Percentiles rank a stretch among this genome's conserved stretches.
Evolutionary conservation across 148 eudicot genomes (phyloP).

Genomic region (Rhododendron molle): DNA sequence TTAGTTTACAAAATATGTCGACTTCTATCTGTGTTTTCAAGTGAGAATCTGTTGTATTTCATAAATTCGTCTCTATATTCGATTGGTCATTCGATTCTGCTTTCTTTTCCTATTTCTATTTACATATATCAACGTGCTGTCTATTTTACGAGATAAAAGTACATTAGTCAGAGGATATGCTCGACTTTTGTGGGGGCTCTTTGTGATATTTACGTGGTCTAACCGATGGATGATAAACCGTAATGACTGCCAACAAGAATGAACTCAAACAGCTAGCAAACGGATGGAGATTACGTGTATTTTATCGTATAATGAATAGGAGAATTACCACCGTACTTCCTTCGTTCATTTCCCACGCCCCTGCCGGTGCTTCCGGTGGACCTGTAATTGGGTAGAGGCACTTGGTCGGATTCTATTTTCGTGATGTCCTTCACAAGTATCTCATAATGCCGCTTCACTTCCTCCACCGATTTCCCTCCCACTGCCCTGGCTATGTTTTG

Average conservation of each 20-base stretch:
- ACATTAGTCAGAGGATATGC: not conserved
- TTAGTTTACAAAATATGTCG: not conserved
- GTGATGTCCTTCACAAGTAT: constrained; percentile 34
- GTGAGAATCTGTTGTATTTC: not conserved
- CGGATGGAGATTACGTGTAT: not conserved
- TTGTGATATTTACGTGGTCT: not conserved
- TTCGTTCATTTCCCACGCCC: constrained; percentile 27
- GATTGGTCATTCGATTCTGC: not conserved
- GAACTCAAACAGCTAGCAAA: not conserved
- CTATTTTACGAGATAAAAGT: not conserved
- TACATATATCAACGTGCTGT: not conserved
- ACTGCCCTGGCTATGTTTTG: constrained; percentile 45
- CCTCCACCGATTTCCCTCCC: constrained; percentile 47
- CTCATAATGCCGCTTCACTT: constrained; percentile 48
- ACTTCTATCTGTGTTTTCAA: not conserved
- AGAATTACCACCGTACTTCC: constrained; percentile 19
- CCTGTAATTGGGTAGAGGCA: constrained; percentile 44
- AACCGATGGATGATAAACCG: not conserved
- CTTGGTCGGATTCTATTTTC: constrained; percentile 40
- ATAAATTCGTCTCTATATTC: not conserved
- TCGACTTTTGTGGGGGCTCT: not conserved
- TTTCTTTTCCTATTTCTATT: not conserved
- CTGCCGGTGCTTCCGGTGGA: constrained; percentile 14
- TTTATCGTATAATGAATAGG: not conserved
- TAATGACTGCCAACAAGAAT: no score